Evolutionary conservation across 139 green algal genomes (phyloP).

Genomic region (Trebouxia sp.): DNA sequence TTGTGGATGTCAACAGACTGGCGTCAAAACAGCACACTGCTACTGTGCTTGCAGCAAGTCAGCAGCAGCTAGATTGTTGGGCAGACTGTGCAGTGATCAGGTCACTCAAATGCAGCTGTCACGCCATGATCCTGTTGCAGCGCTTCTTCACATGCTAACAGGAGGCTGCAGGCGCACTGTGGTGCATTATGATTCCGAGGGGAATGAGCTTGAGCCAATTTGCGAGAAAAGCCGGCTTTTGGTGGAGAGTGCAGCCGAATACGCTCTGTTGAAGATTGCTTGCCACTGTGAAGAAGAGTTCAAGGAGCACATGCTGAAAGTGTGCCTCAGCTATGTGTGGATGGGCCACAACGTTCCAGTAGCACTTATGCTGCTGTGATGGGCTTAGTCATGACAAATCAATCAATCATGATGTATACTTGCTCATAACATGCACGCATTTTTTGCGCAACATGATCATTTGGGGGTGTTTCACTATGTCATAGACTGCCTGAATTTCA

Average conservation of each 20-base stretch:
- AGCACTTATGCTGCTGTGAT: not conserved
- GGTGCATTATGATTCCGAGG: not conserved
- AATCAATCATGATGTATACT: no score
- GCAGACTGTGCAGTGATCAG: not conserved
- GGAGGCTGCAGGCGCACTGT: not conserved
- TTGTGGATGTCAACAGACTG: not conserved
- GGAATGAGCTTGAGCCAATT: not conserved
- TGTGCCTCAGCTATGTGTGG: not conserved
- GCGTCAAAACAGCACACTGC: not conserved
- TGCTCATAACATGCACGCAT: no score
- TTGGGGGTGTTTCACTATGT: no score
- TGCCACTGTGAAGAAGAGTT: slow-evolving; percentile 15
- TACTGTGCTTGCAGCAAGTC: slow-evolving; percentile 19
- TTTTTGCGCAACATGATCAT: no score
- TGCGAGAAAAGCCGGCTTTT: not conserved
- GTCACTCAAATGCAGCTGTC: slow-evolving; percentile 10
- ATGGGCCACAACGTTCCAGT: slow-evolving; percentile 13
- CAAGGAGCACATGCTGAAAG: not conserved
- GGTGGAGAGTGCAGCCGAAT: slow-evolving; percentile 4
- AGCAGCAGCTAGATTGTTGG: not conserved
- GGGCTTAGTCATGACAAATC: no score
- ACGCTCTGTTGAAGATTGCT: slow-evolving; percentile 7
- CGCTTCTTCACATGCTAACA: not conserved
- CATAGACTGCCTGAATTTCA: no score
- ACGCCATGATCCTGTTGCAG: not conserved